Percentiles rank a stretch among this genome's conserved stretches.
These are phyloP conservation scores for Eruca vesicaria DNA, from an alignment of 441 rosid species.

Conservation along the genomic window DNA sequence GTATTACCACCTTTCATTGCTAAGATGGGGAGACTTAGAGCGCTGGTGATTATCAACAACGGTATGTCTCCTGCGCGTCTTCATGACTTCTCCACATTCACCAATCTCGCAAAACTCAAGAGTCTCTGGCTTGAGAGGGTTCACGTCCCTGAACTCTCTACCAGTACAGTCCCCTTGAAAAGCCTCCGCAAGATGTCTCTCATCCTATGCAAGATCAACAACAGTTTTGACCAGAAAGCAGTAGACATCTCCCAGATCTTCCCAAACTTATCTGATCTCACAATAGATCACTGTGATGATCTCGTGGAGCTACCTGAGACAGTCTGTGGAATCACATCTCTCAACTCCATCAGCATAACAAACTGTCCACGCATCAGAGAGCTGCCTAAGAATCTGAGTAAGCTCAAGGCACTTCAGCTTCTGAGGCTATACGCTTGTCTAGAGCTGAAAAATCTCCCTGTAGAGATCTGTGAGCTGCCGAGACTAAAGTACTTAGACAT, in stretches of 20 bases:
- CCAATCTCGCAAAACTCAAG: constrained; percentile 47
- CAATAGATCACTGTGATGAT: constrained; percentile 80
- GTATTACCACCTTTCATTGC: constrained; percentile 75
- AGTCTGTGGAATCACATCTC: constrained; percentile 50
- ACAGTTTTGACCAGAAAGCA: constrained; percentile 49
- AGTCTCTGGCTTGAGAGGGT: constrained; percentile 88
- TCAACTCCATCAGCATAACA: constrained; percentile 66
- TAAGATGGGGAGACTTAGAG: constrained; percentile 72
- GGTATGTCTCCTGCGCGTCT: constrained; percentile 50
- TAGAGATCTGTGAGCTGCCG: constrained; percentile 51
- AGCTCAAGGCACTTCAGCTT: constrained; percentile 47
- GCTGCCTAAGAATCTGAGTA: constrained; percentile 53
- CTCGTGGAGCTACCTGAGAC: constrained; percentile 52
- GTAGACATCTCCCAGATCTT: constrained; percentile 55
- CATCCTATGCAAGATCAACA: constrained; percentile 62
- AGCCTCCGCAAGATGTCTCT: constrained; percentile 60
- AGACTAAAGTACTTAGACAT: constrained; percentile 66
- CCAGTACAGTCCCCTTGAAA: constrained; percentile 41
- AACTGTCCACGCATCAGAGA: constrained; percentile 66
- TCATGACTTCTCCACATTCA: constrained; percentile 49
- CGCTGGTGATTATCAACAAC: constrained; percentile 63
- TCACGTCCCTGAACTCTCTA: constrained; percentile 47
- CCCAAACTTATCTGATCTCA: constrained; percentile 66
- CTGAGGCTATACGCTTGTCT: constrained; percentile 79
- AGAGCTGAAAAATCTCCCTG: constrained; percentile 50